phyloP scores from a whole-genome alignment of 768 basidiomycete species.

The Rhizopogon rudus region DNA sequence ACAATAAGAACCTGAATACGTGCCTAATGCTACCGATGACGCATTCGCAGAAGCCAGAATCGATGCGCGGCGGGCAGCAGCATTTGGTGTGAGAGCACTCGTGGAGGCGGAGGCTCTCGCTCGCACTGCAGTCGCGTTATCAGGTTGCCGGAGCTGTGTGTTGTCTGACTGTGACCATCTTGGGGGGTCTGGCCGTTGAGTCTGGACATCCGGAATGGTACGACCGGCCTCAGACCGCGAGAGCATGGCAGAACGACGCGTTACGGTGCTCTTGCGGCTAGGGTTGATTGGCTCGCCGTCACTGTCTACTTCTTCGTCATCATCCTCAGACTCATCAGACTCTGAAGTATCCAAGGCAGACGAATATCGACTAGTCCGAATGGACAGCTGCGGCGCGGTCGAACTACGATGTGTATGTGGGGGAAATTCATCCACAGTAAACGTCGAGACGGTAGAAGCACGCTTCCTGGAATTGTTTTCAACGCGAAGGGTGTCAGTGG shows the following conservation, averaged over 20 bases:
- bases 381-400: slow-evolving; percentile 7
- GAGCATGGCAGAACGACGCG: slow-evolving; percentile 12
- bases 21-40: slow-evolving; percentile 23
- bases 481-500: slow-evolving; percentile 24
- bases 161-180: slow-evolving; percentile 14
- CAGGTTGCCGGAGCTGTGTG: slow-evolving; percentile 23
- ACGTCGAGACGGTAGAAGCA: slow-evolving; percentile 24
- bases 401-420: slow-evolving; percentile 10
- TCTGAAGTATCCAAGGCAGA: slow-evolving; percentile 20
- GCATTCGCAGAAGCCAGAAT: slow-evolving; percentile 29
- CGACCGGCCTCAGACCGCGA: slow-evolving; percentile 19
- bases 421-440: slow-evolving; percentile 10
- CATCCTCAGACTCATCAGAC: slow-evolving; percentile 32
- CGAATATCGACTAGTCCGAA: slow-evolving; percentile 1
- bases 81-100: slow-evolving; percentile 49
- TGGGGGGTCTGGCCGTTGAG: slow-evolving; percentile 4
- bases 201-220: not conserved
- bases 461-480: slow-evolving; percentile 21
- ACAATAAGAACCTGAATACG: slow-evolving; percentile 6
- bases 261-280: slow-evolving; percentile 29
- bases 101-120: slow-evolving; percentile 53
- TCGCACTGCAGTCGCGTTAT: slow-evolving; percentile 16
- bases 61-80: slow-evolving; percentile 49
- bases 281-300: slow-evolving; percentile 30
- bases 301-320: slow-evolving; percentile 31